phyloP scores from a whole-genome alignment of 331 rosid species.

The Saraca asoca region DNA sequence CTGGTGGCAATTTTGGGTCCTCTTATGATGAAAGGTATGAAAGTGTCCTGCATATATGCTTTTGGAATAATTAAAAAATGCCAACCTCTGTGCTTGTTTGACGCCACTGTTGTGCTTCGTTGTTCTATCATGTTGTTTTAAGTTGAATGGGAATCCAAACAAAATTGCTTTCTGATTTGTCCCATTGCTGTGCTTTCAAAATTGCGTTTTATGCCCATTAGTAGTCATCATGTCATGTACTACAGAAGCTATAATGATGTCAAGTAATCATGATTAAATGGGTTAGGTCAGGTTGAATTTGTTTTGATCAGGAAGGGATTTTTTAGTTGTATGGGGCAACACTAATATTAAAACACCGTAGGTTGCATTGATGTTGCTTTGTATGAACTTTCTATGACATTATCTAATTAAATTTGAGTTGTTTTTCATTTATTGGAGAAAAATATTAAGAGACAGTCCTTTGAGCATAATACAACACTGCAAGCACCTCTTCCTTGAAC shows the following conservation, averaged over 20 bases:
- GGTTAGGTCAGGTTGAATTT: slow-evolving; percentile 11
- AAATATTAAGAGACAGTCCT: not conserved
- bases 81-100: slow-evolving; percentile 13
- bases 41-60: slow-evolving; percentile 15
- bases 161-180: slow-evolving; percentile 5
- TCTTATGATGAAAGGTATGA: slow-evolving; percentile 67
- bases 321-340: slow-evolving; percentile 10
- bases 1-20: slow-evolving; percentile 43
- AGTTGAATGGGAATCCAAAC: slow-evolving; percentile 13
- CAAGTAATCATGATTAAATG: not conserved
- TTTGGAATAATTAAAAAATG: slow-evolving; percentile 20
- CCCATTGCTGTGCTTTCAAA: not conserved
- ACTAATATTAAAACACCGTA: slow-evolving; percentile 10
- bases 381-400: slow-evolving; percentile 21
- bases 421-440: not conserved
- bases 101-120: not conserved
- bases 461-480: slow-evolving; percentile 16
- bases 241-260: not conserved
- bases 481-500: not conserved
- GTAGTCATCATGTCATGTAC: not conserved
- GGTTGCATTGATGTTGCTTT: slow-evolving; percentile 19
- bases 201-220: slow-evolving; percentile 5
- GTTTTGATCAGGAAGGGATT: slow-evolving; percentile 16
- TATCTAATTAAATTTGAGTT: slow-evolving; percentile 7
- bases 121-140: slow-evolving; percentile 16